phyloP scores from a whole-genome alignment of 2,329 filamentous ascomycete genomes.

The Nectriaceae sp. region DNA sequence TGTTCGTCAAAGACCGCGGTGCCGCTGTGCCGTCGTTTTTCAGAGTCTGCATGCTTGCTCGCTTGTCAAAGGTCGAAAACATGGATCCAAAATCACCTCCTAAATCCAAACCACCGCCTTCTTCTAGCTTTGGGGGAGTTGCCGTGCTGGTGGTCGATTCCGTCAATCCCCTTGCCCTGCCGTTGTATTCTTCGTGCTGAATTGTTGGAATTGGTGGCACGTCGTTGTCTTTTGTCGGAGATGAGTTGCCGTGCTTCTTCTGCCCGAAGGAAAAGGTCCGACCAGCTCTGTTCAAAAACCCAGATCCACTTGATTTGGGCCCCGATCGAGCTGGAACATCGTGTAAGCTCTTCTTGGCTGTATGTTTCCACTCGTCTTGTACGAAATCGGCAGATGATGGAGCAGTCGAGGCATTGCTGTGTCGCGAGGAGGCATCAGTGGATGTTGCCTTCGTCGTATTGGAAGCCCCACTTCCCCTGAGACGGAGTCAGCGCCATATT shows the following conservation, averaged over 20 bases:
- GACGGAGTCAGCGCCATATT: constrained; percentile 38
- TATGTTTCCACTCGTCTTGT: constrained; percentile 32
- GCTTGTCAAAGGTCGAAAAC: constrained; percentile 57
- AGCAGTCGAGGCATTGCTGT: constrained; percentile 63
- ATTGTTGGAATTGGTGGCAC: constrained; percentile 41
- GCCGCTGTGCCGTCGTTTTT: constrained; percentile 42
- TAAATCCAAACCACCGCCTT: constrained; percentile 50
- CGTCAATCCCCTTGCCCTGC: constrained; percentile 53
- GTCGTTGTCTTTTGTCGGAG: constrained; percentile 30
- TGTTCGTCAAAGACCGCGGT: constrained; percentile 48
- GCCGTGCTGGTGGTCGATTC: constrained; percentile 55
- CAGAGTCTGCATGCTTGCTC: constrained; percentile 51
- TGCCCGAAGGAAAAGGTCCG: constrained; percentile 63
- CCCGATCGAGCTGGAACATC: constrained; percentile 40
- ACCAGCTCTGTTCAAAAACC: constrained; percentile 57
- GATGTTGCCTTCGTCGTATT: constrained; percentile 62
- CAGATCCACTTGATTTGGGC: constrained; percentile 50
- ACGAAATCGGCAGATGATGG: constrained; percentile 55
- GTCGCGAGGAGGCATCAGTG: constrained; percentile 61
- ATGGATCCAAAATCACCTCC: constrained; percentile 61
- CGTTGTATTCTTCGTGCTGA: constrained; percentile 33
- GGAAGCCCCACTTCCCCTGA: constrained; percentile 60
- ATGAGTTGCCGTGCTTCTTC: constrained; percentile 46
- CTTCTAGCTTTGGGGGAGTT: constrained; percentile 51
- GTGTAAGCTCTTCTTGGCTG: constrained; percentile 40